Conservation (phyloP, 345 rosid species). For the Salix suchowensis region DNA sequence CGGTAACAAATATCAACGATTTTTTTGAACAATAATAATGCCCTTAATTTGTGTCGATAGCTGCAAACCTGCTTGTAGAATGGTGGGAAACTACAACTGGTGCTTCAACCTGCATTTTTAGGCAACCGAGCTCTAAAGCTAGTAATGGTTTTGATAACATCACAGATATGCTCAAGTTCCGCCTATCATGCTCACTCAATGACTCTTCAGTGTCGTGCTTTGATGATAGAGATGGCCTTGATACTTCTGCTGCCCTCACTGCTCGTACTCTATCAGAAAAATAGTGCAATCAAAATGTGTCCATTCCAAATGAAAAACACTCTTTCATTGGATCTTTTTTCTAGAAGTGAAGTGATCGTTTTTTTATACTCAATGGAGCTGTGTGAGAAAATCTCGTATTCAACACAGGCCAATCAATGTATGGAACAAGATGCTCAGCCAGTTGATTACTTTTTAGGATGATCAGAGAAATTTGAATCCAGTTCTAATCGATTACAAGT, state of each 20-base stretch:
- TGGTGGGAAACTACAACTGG: conserved; percentile 42
- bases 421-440: not conserved
- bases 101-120: conserved; percentile 83
- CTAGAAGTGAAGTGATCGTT: not conserved
- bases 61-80: conserved; percentile 11
- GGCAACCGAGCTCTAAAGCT: conserved; percentile 63
- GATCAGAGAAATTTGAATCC: not conserved
- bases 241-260: conserved; percentile 56
- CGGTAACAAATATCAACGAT: not conserved
- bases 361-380: not conserved
- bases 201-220: conserved; percentile 26
- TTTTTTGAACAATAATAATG: not conserved
- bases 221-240: conserved; percentile 18
- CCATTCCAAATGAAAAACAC: not conserved
- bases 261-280: conserved; percentile 40
- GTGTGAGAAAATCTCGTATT: too few species aligned
- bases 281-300: not conserved
- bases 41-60: not conserved
- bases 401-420: not conserved
- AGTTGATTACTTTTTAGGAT: not conserved
- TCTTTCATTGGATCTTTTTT: not conserved
- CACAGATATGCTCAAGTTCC: conserved; percentile 45
- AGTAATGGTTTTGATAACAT: conserved; percentile 74
- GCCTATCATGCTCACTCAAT: conserved; percentile 20
- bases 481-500: not conserved